Evolutionary conservation across 2,329 filamentous ascomycete species (phyloP), one percentile per base, ranked within the genome.

Genomic region (Didymella pinodella): DNA sequence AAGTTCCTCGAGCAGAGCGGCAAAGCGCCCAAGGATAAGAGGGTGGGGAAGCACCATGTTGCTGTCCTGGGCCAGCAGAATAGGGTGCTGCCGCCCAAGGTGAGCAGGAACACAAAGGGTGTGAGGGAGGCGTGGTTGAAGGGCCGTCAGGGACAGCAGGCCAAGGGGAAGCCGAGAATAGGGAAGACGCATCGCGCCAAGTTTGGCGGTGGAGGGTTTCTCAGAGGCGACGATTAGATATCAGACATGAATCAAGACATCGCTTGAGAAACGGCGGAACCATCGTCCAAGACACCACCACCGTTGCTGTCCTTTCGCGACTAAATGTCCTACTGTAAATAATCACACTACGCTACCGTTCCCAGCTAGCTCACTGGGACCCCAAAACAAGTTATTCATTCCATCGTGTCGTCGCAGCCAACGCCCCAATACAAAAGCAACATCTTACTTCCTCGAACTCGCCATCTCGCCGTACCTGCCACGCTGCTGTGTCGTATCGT

Each of bases 401-500:
- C 45, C 56, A 48, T 57, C 54, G 34, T 54, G 18, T 59, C 46
- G 26, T 36, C 10, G 5, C 41, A 38, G 18, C 18, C 14, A 46
- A 38, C 40, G 40, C 40, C 46, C n/a, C 25, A 40, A 36, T 34
- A 36, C n/a, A 22, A 41, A 20, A 28, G 12, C 25, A 14, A 29
- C 34, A 25, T 3, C 47, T 66, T 66, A 75, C 56, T 65, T 71
- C 43, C 75, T 68, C 64, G 84, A 85, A 74, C 86, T 89, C 50
- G 88, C 87, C 94, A 99, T 97, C 83, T 99, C 95, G 75, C 95
- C 95, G 80, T 96, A 98, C 64, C 91, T 84, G 48, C 95, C 95
- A 82, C 95, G 86, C 75, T 92, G 88, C 77, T 90, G 89, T 63
- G 95, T 99, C 51, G 95, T 99, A 80, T 99, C 95, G 80, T 99